Evolutionary conservation across 805 yeast species (phyloP).

Genomic region (Kuraishia floccosa): DNA sequence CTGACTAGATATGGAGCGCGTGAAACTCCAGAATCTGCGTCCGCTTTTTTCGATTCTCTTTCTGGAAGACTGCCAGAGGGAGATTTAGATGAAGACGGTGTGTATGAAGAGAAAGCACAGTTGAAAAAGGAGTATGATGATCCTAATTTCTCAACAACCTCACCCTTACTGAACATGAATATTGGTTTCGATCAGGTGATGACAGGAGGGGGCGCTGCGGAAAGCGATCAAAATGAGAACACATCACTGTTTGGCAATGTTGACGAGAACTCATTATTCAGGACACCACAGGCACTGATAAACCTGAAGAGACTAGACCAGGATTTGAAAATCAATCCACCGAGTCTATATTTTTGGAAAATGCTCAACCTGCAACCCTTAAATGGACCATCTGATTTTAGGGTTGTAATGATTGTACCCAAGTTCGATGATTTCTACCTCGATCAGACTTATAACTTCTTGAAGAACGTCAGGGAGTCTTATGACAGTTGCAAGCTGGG

Average conservation of each 20-base stretch:
- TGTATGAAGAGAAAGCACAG: background rate
- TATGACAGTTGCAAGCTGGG: slow-evolving; percentile 44
- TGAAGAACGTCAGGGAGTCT: slow-evolving; percentile 26
- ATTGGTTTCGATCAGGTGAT: slow-evolving; percentile 9
- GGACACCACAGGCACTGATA: slow-evolving; percentile 21
- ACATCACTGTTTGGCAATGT: slow-evolving; percentile 4
- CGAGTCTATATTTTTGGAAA: slow-evolving; percentile 44
- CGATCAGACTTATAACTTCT: slow-evolving; percentile 21
- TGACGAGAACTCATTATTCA: slow-evolving; percentile 15
- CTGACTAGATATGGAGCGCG: background rate
- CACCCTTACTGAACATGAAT: slow-evolving; percentile 14
- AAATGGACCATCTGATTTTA: slow-evolving; percentile 36
- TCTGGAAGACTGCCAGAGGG: too few species aligned
- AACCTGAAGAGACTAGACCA: slow-evolving; percentile 24
- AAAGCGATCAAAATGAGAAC: background rate
- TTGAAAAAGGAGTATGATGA: slow-evolving; percentile 19
- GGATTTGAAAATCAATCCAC: slow-evolving; percentile 31
- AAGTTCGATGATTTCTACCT: slow-evolving; percentile 12
- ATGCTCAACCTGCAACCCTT: slow-evolving; percentile 45
- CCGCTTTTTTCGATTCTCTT: too few species aligned
- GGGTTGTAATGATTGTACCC: slow-evolving; percentile 31
- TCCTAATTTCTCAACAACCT: slow-evolving; percentile 22
- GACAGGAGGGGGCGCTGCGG: background rate
- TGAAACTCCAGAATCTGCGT: too few species aligned
- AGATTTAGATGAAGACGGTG: too few species aligned